phyloP scores from a whole-genome alignment of 2,329 filamentous ascomycete species.

The Madurella fahalii region DNA sequence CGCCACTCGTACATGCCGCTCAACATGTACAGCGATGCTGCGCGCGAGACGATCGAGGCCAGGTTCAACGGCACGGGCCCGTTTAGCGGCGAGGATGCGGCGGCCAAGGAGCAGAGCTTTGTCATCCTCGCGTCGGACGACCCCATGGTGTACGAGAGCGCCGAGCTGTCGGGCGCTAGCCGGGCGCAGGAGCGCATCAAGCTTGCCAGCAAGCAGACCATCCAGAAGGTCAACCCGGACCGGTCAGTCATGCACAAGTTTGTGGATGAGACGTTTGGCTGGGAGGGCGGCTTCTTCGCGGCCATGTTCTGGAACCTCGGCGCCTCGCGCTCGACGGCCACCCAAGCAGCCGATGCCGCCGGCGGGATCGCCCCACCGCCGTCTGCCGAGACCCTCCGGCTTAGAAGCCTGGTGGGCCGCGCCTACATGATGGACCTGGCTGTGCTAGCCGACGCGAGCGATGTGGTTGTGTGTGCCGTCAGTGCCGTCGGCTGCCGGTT shows the following conservation, averaged over 20 bases:
- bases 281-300: conserved; percentile 84
- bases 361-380: conserved; percentile 27
- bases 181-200: conserved; percentile 74
- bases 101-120: conserved; percentile 42
- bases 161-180: conserved; percentile 51
- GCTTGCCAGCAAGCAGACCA: conserved; percentile 60
- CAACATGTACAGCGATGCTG: conserved; percentile 61
- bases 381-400: conserved; percentile 53
- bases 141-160: conserved; percentile 64
- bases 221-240: conserved; percentile 33
- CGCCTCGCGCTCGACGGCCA: conserved; percentile 26
- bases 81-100: conserved; percentile 32
- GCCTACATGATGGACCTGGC: conserved; percentile 79
- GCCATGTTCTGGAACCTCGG: conserved; percentile 80
- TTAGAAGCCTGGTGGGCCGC: conserved; percentile 72
- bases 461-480: conserved; percentile 72
- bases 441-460: conserved; percentile 63
- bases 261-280: conserved; percentile 72
- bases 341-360: background rate
- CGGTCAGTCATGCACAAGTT: conserved; percentile 57
- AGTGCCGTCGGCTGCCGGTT: conserved; percentile 69
- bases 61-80: conserved; percentile 41
- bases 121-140: conserved; percentile 75
- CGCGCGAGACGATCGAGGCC: conserved; percentile 50
- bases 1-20: conserved; percentile 73